phyloP scores from a whole-genome alignment of 2,329 filamentous ascomycete genomes.

The Apiospora malaysiana region DNA sequence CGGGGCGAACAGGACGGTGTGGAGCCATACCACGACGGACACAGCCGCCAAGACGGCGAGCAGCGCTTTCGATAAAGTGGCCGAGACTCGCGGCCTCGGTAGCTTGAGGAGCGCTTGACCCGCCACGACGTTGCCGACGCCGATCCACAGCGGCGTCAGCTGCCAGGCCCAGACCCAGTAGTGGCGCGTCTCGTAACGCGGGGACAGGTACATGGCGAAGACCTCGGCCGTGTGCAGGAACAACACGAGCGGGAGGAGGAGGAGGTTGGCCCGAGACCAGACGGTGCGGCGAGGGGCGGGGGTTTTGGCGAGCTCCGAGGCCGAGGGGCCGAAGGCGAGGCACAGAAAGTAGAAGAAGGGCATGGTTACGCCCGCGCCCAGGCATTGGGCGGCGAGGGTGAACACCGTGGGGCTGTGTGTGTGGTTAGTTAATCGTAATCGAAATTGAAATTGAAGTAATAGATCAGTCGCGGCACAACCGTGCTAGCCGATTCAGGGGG shows the following conservation, averaged over 20 bases:
- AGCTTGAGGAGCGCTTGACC: too few species aligned
- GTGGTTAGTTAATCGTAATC: neutral
- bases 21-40: too few species aligned
- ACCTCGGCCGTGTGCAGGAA: conserved; percentile 32
- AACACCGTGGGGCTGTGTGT: neutral
- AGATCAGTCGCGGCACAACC: neutral
- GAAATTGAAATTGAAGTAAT: neutral
- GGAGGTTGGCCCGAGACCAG: conserved; percentile 11
- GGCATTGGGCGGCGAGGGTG: neutral
- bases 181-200: neutral
- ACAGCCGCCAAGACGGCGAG: neutral
- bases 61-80: too few species aligned
- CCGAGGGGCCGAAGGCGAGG: conserved; percentile 27
- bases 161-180: neutral
- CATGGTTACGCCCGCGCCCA: conserved; percentile 26
- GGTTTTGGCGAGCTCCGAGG: conserved; percentile 23
- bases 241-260: conserved; percentile 28
- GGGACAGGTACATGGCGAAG: conserved; percentile 17
- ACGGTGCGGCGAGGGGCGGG: conserved; percentile 21
- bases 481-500: too few species aligned
- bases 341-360: conserved; percentile 30
- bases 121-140: neutral
- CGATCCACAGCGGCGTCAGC: neutral
- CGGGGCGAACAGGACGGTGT: neutral
- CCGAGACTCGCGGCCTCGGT: too few species aligned